Base-by-base conservation (phyloP, 2,329 filamentous ascomycete genomes). In the Aspergillus ruber region DNA sequence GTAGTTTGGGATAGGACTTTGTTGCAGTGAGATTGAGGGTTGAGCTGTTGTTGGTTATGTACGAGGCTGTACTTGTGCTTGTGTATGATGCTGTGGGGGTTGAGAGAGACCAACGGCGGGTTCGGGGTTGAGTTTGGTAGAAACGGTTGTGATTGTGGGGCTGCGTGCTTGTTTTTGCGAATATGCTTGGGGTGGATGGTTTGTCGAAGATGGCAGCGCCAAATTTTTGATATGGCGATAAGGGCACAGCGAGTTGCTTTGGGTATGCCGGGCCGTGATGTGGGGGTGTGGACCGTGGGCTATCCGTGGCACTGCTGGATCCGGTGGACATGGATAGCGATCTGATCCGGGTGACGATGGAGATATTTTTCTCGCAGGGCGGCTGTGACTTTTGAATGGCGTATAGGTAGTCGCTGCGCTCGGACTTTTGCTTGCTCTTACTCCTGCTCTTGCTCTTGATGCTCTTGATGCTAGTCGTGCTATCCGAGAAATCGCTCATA, bases 141-240 rank as follows among this genome's bases (percentile, higher is more conserved):
- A 58, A 56, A 29, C 50, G 54, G 3, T 53, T 17, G 49, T 15
- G 3, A 21, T 25, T 56, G 56, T 15, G 50, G 32, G 53, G 53
- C 29, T 50, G 57, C 43, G 53, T 52, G 17, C 57, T 59, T 42
- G 53, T 52, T 15, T 56, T 59, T 43, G 59, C 62, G 17, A 54
- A 46, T 41, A 57, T 57, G 13, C 15, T 21, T 57, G 56, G 13
- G 55, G 48, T 9, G 25, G 25, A 29, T 12, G 25, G 10, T 29
- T 58, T 55, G n/a, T 66, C 65, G 62, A 65, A 70, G 38, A 66
- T 61, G 3, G 61, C 55, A 0, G 65, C 48, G 5, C 65, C 67
- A 25, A 69, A 64, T 42, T 65, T 64, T 48, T 70, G 68, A 36
- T 70, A 70, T 1, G 62, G 54, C 0, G 65, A 62, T 8, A 66